Base-by-base conservation (phyloP, 768 basidiomycete genomes). In the Lentinula sp. region DNA sequence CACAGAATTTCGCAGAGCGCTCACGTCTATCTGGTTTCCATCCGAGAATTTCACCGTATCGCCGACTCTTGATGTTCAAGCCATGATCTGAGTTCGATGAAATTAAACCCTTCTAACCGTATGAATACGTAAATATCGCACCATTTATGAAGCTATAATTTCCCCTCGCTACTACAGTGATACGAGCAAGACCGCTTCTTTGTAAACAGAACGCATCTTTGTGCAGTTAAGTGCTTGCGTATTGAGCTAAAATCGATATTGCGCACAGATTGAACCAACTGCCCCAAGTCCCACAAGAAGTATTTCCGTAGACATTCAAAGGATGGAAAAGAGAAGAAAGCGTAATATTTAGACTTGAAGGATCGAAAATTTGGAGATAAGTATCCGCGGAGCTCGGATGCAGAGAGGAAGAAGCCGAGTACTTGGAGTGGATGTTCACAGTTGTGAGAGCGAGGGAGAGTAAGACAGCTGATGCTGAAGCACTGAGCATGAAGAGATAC, bases 121-220 rank as follows among this genome's bases (percentile, higher is more conserved):
- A 28, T 28, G 28, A 28, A 48, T 8, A 18, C 18, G 16, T 43
- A n/a, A 9, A 45, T 21, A 11, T 16, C 21, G 21, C 32, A 84
- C 84, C 74, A 13, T 77, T 74, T 11, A 85, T 77, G 1, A 75
- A 71, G 9, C 84, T 78, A 67, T 82, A 88, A 61, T 89, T 89
- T 51, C 88, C 84, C 60, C 90, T 73, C 1, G 89, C 90, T 2
- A 92, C 86, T n/a, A 77, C 85, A 1, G 90, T 91, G 9, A 92
- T 84, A 28, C 81, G 77, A 0, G 81, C 87, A 35, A 79, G 73
- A 7, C 84, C 81, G 65, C 84, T 83, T 61, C 79, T 73, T 62
- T 83, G 75, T 18, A 88, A 72, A 57, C 86, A 75, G 57, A 80
- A 74, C 0, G 85, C 78, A 65, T 85, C 85, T 88, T 58, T 45